These are phyloP conservation scores for Phytophthora vignae DNA, from an alignment of 352 stramenopile species.

Conservation along the genomic window DNA sequence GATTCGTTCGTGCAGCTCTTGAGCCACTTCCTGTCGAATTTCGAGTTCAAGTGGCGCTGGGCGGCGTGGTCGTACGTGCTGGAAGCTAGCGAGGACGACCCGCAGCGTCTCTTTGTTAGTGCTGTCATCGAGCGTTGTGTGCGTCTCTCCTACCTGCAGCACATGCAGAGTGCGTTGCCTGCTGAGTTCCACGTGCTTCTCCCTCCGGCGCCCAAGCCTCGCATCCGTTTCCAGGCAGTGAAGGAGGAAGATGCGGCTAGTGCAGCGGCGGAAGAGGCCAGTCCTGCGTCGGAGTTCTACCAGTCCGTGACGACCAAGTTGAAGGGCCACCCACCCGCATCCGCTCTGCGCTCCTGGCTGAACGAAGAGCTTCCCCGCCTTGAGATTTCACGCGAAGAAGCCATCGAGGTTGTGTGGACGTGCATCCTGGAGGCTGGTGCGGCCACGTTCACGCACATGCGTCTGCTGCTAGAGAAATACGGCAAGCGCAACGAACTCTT, in stretches of 20 bases:
- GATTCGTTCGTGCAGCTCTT: slow-evolving; percentile 84
- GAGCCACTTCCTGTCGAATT: slow-evolving; percentile 89
- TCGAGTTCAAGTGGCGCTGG: slow-evolving; percentile 91
- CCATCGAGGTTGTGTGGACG: slow-evolving; percentile 78
- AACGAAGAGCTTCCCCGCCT: slow-evolving; percentile 58
- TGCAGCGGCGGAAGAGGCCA: slow-evolving; percentile 10
- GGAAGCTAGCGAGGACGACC: slow-evolving; percentile 79
- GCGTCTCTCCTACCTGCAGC: slow-evolving; percentile 84
- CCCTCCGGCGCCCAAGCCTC: slow-evolving; percentile 72
- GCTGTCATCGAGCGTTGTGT: slow-evolving; percentile 87
- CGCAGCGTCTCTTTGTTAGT: slow-evolving; percentile 86
- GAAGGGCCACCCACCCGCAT: slow-evolving; percentile 67
- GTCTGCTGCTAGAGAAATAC: slow-evolving; percentile 84
- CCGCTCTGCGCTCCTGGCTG: slow-evolving; percentile 65
- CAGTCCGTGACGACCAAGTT: slow-evolving; percentile 69
- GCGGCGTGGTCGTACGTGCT: slow-evolving; percentile 80
- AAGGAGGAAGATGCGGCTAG: slow-evolving; percentile 30
- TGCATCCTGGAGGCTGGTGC: slow-evolving; percentile 78
- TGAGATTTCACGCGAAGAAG: slow-evolving; percentile 55
- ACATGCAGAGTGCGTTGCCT: slow-evolving; percentile 83
- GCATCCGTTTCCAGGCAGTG: slow-evolving; percentile 62
- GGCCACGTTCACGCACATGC: slow-evolving; percentile 88
- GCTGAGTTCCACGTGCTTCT: slow-evolving; percentile 82
- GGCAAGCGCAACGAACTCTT: slow-evolving; percentile 61
- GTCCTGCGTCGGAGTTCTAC: slow-evolving; percentile 57